Percentiles rank a stretch among this genome's conserved stretches.
These are phyloP conservation scores for Pythium phragmiticola DNA, from an alignment of 352 stramenopile genomes.

Conservation along the genomic window DNA sequence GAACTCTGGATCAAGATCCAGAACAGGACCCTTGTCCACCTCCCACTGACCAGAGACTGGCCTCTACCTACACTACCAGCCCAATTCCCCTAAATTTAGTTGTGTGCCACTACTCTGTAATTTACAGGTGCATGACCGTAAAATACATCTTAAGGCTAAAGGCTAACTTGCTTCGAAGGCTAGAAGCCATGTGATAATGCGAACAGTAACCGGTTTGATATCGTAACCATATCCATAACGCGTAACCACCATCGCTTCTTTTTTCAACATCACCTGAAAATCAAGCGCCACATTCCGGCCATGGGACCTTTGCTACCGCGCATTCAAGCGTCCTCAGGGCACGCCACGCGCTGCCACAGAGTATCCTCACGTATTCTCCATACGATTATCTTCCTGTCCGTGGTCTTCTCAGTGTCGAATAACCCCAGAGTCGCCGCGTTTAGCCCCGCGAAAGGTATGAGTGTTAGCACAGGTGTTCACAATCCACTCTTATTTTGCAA, in stretches of 20 bases:
- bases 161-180: too few species aligned
- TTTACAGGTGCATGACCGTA: too few species aligned
- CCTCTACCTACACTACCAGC: too few species aligned
- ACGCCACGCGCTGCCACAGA: neutral
- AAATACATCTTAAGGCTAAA: too few species aligned
- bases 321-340: neutral
- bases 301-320: slow-evolving; percentile 2
- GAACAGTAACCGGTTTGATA: neutral
- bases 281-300: neutral
- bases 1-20: too few species aligned
- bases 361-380: neutral
- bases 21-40: too few species aligned
- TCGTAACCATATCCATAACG: too few species aligned
- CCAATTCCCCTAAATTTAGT: too few species aligned
- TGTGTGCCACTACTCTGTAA: too few species aligned
- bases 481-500: neutral
- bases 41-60: too few species aligned
- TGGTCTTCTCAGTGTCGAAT: slow-evolving; percentile 1
- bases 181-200: neutral
- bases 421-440: neutral
- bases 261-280: neutral
- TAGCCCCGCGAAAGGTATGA: slow-evolving; percentile 5
- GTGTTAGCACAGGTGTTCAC: neutral
- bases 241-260: slow-evolving; percentile 20
- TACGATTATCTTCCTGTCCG: neutral